phyloP scores from a whole-genome alignment of 805 yeast genomes.

The Candida endomychidarum region DNA sequence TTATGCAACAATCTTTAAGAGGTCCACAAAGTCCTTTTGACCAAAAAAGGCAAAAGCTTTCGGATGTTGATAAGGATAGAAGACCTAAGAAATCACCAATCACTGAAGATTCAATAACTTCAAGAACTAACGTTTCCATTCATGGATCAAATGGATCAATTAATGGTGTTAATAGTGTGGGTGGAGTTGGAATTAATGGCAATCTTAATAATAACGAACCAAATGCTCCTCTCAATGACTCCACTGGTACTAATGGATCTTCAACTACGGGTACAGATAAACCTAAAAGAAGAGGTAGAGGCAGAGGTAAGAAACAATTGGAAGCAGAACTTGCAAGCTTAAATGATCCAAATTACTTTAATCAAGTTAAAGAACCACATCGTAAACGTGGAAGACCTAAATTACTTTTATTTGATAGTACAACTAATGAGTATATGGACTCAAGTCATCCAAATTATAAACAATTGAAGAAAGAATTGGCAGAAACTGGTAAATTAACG shows the following conservation, averaged over 20 bases:
- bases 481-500: slow-evolving; percentile 8
- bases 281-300: slow-evolving; percentile 4
- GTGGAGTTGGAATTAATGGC: not conserved
- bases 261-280: not conserved
- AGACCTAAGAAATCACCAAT: slow-evolving; percentile 8
- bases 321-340: slow-evolving; percentile 2
- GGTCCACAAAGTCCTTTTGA: slow-evolving; percentile 1
- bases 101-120: slow-evolving; percentile 12
- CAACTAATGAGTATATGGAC: slow-evolving; percentile 42
- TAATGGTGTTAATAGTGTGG: slow-evolving; percentile 1
- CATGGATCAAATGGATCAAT: not conserved
- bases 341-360: slow-evolving; percentile 3
- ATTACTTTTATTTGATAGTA: slow-evolving; percentile 39
- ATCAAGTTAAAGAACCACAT: slow-evolving; percentile 15
- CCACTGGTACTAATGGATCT: not conserved
- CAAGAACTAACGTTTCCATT: slow-evolving; percentile 5
- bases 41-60: not conserved
- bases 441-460: slow-evolving; percentile 43
- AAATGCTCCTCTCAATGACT: not conserved
- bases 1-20: slow-evolving; percentile 1
- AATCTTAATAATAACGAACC: not conserved
- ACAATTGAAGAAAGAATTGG: slow-evolving; percentile 29
- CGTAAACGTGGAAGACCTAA: slow-evolving; percentile 45
- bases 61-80: not conserved
- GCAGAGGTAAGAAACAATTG: slow-evolving; percentile 2